These are phyloP conservation scores for Tulasnella sp. DNA, from an alignment of 768 basidiomycete genomes.

Conservation along the genomic window DNA sequence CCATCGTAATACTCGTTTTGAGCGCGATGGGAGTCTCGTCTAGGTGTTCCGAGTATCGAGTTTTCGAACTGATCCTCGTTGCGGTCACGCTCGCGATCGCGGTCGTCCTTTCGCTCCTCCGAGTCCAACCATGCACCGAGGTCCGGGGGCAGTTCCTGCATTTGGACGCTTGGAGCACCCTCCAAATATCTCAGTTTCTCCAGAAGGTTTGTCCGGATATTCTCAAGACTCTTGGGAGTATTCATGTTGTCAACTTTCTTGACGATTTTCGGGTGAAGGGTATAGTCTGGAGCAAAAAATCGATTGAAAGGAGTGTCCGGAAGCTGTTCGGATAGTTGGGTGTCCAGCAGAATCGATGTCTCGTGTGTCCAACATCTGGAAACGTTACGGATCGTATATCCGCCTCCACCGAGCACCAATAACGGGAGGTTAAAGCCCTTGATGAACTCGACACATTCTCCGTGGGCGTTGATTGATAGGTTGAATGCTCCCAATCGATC, in stretches of 20 bases:
- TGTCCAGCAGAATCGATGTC: conserved; percentile 84
- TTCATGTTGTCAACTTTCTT: conserved; percentile 92
- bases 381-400: conserved; percentile 95
- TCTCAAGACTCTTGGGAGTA: conserved; percentile 69
- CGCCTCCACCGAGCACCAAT: conserved; percentile 88
- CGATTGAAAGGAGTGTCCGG: conserved; percentile 85
- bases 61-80: conserved; percentile 46
- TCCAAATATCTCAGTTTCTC: conserved; percentile 87
- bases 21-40: conserved; percentile 41
- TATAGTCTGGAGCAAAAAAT: conserved; percentile 89
- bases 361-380: conserved; percentile 99
- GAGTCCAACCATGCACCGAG: conserved; percentile 62
- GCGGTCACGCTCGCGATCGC: conserved; percentile 7
- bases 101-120: conserved; percentile 66
- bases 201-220: conserved; percentile 75
- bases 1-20: conserved; percentile 69
- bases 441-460: conserved; percentile 96
- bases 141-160: conserved; percentile 95
- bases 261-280: conserved; percentile 85
- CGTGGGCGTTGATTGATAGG: conserved; percentile 92
- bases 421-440: conserved; percentile 86
- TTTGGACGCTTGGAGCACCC: conserved; percentile 91
- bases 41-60: conserved; percentile 28
- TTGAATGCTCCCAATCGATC: conserved; percentile 97
- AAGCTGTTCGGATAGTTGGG: conserved; percentile 74